phyloP scores from a whole-genome alignment of 306 rosid genomes.

The Biancaea sappan region DNA sequence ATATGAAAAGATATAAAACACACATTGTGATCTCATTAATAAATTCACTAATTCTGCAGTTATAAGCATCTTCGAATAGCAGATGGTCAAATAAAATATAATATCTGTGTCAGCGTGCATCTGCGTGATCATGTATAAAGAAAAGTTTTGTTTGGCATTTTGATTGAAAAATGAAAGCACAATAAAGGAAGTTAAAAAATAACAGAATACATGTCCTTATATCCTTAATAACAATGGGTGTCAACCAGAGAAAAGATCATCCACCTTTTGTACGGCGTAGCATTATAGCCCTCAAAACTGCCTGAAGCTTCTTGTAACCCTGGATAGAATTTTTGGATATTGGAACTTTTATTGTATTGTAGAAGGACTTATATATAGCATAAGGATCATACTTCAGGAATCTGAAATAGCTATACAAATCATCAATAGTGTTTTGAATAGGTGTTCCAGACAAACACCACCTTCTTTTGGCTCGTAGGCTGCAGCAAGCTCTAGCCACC shows the following conservation, averaged over 20 bases:
- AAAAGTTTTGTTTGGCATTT: not conserved
- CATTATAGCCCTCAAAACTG: conserved; percentile 98
- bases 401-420: conserved; percentile 93
- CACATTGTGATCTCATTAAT: not conserved
- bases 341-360: conserved; percentile 80
- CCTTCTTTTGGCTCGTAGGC: conserved; percentile 95
- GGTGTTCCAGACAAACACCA: conserved; percentile 99
- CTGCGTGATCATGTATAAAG: not conserved
- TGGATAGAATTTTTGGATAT: conserved; percentile 82
- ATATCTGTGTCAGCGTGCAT: no score
- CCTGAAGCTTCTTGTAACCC: conserved; percentile 98
- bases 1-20: not conserved
- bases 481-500: conserved; percentile 98
- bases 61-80: not conserved
- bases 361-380: conserved; percentile 86
- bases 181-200: not conserved
- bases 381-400: conserved; percentile 96
- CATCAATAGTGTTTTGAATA: conserved; percentile 91
- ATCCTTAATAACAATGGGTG: not conserved
- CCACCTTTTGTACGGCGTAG: conserved; percentile 97
- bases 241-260: conserved; percentile 11
- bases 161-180: not conserved
- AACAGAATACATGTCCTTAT: not conserved
- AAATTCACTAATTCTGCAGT: not conserved
- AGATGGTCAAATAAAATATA: not conserved